Conservation (phyloP, 768 basidiomycete species). For the Gelatoporia subvermispora region DNA sequence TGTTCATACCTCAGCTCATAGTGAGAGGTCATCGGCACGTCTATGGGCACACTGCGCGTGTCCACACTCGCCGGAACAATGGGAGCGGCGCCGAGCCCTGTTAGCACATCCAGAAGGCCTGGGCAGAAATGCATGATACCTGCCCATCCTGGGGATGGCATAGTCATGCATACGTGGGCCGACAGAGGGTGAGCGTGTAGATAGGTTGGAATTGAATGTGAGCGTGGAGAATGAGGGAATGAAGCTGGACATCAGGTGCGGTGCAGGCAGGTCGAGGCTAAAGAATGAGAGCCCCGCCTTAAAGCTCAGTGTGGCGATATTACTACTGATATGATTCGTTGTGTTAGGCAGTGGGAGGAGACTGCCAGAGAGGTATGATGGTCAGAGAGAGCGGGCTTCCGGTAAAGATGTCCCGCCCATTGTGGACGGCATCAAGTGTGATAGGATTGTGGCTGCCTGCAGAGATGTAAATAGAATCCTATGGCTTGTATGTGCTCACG, state of each 20-base stretch:
- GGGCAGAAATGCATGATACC: slow-evolving; percentile 58
- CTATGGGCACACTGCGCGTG: not conserved
- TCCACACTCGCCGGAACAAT: too few relatives aligned
- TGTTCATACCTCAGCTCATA: slow-evolving; percentile 24
- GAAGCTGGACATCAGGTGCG: slow-evolving; percentile 42
- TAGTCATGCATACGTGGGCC: slow-evolving; percentile 70
- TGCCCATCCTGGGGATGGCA: slow-evolving; percentile 38
- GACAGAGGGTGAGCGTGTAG: slow-evolving; percentile 10
- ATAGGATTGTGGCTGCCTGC: slow-evolving; percentile 91
- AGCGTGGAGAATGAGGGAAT: slow-evolving; percentile 37
- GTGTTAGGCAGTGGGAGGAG: slow-evolving; percentile 48
- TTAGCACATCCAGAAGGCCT: slow-evolving; percentile 44
- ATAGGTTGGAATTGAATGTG: slow-evolving; percentile 10
- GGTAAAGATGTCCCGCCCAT: slow-evolving; percentile 75
- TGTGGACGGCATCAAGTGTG: slow-evolving; percentile 69
- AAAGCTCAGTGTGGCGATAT: not conserved
- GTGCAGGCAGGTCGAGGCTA: slow-evolving; percentile 11
- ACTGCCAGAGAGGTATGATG: slow-evolving; percentile 73
- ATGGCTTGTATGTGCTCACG: too few relatives aligned
- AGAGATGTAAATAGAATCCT: slow-evolving; percentile 1
- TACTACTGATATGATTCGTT: slow-evolving; percentile 11
- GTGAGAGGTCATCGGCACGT: not conserved
- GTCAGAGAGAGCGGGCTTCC: slow-evolving; percentile 92
- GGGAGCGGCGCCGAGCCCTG: too few relatives aligned
- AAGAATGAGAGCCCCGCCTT: slow-evolving; percentile 8